Evolutionary conservation across 768 basidiomycete species (phyloP), one percentile per base, ranked within the genome.

Genomic region (Suillus bovinus): DNA sequence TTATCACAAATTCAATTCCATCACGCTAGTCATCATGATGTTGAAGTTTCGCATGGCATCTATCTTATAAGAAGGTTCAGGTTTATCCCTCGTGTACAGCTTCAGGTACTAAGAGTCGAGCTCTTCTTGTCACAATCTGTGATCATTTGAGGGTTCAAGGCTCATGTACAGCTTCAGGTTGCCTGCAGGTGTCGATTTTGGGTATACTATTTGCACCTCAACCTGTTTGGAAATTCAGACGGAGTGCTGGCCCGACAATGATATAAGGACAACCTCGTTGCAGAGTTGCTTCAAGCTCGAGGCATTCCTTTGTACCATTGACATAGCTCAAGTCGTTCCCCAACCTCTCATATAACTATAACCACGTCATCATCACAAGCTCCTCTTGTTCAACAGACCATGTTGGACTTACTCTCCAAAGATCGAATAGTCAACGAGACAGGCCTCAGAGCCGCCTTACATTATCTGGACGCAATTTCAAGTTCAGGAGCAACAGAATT

Each of bases 391-490:
- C 36, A 38, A 39, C 36, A 56, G 3, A 56, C 55, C 24, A 56
- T 56, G 36, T 27, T 56, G 36, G 55, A 56, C 17, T 39, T 56
- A 29, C 34, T 56, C 17, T 56, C 55, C 3, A 56, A 56, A 56
- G 56, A 63, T 29, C 29, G n/a, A 49, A 58, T 75, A n/a, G 59
- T 64, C 52, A 24, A 59, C 44, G 58, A 60, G 46, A 65, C 68
- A 14, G 72, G 66, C 22, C 64, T 70, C 27, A 52, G 56, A 53
- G 57, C 57, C 27, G 69, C 68, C 20, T 31, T 65, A 17, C 50
- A 34, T 42, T 57, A 53, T 13, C 64, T 73, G 58, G 56, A 67
- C 54, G 69, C 68, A 61, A 68, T 77, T 63, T 71, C 73, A 66
- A 65, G 61, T 61, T 69, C 50, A 38, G 68, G 66, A 62, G 65